Percentiles rank a stretch among this genome's conserved stretches.
phyloP scores from a whole-genome alignment of 805 yeast genomes.

The Naumovozyma castellii region DNA sequence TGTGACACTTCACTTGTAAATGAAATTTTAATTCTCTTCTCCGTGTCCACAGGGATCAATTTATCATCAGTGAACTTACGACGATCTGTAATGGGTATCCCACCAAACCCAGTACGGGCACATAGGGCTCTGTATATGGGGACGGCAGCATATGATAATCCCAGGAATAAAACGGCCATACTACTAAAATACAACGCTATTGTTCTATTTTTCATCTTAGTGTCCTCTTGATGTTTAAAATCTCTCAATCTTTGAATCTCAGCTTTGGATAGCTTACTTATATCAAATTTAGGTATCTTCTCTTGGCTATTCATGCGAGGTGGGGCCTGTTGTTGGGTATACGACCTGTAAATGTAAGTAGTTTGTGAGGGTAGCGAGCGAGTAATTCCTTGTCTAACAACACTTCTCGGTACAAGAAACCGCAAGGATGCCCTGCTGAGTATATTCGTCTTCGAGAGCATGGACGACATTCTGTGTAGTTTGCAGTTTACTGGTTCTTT shows the following conservation, averaged over 20 bases:
- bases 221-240: constrained; percentile 15
- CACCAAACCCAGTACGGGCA: constrained; percentile 93
- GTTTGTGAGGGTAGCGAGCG: background rate
- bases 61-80: constrained; percentile 77
- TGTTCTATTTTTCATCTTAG: constrained; percentile 37
- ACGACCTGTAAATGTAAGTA: background rate
- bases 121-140: constrained; percentile 88
- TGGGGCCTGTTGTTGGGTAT: background rate
- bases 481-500: no score
- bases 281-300: constrained; percentile 6
- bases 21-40: constrained; percentile 68
- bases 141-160: constrained; percentile 81
- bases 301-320: background rate
- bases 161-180: constrained; percentile 59
- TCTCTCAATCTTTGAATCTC: constrained; percentile 20
- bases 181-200: constrained; percentile 59
- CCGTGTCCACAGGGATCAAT: constrained; percentile 77
- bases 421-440: no score
- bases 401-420: no score
- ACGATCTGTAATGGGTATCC: constrained; percentile 83
- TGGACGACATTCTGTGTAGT: no score
- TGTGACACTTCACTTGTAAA: constrained; percentile 91
- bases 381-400: no score
- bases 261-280: constrained; percentile 20
- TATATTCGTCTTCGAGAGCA: no score